Conservation (phyloP, 2,329 filamentous ascomycete genomes). For the Hymenotorrendiella dingleyae region DNA sequence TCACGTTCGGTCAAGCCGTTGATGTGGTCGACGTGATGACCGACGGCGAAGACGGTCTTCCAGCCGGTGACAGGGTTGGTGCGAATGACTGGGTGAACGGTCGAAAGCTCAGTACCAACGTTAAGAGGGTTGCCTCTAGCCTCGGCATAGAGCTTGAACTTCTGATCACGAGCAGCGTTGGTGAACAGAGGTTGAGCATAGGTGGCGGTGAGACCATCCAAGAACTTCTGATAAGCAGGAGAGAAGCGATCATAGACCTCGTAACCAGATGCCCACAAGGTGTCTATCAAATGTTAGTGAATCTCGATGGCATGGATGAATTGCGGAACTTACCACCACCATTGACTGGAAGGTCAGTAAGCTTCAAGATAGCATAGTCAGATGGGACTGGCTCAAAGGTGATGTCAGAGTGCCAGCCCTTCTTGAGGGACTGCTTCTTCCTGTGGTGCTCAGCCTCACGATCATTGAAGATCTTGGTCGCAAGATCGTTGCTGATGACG, state of each 20-base stretch:
- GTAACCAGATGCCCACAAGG: constrained; percentile 51
- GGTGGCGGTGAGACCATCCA: constrained; percentile 53
- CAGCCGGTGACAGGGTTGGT: constrained; percentile 52
- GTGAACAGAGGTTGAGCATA: constrained; percentile 46
- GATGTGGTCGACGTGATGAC: constrained; percentile 48
- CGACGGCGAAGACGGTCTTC: constrained; percentile 36
- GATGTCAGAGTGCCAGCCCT: constrained; percentile 48
- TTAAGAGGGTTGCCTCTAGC: constrained; percentile 52
- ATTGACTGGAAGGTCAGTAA: constrained; percentile 41
- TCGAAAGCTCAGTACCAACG: constrained; percentile 41
- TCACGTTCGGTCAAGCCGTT: constrained; percentile 50
- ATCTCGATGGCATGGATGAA: constrained; percentile 23
- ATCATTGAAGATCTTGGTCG: constrained; percentile 43
- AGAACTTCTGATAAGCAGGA: constrained; percentile 47
- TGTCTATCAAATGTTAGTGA: constrained; percentile 1
- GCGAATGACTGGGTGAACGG: constrained; percentile 44
- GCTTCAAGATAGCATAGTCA: constrained; percentile 48
- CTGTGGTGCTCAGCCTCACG: constrained; percentile 32
- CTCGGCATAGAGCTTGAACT: constrained; percentile 40
- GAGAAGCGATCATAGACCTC: constrained; percentile 61
- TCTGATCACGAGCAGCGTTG: constrained; percentile 39
- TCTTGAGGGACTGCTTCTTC: constrained; percentile 42
- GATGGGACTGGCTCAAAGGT: constrained; percentile 48
- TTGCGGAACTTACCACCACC: constrained; percentile 38
- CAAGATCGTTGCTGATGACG: constrained; percentile 52